Evolutionary conservation across 1,284 basidiomycete genomes (phyloP).

Genomic region (Malassezia obtusa): DNA sequence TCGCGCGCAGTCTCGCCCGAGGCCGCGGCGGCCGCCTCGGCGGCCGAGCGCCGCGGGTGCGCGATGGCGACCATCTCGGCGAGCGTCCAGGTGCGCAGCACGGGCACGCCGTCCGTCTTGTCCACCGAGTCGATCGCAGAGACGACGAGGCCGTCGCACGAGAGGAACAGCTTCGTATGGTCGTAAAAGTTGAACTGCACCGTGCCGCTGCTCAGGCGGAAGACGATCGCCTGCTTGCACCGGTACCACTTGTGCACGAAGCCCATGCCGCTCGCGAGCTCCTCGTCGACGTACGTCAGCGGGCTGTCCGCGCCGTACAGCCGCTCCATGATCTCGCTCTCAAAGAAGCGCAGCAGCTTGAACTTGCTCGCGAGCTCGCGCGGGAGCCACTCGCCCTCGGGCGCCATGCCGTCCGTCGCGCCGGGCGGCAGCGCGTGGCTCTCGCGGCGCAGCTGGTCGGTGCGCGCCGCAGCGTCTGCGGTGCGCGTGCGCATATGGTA

Average conservation of each 20-base stretch:
- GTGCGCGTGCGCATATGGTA: constrained; percentile 21
- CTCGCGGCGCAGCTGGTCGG: constrained; percentile 31
- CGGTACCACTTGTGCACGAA: constrained; percentile 91
- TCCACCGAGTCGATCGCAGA: constrained; percentile 59
- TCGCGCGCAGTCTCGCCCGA: not conserved
- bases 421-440: constrained; percentile 21
- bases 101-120: constrained; percentile 64
- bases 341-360: constrained; percentile 40
- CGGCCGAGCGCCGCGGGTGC: constrained; percentile 42
- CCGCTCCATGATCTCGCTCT: constrained; percentile 43
- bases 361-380: constrained; percentile 29
- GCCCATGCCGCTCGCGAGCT: constrained; percentile 69
- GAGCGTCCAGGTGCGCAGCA: constrained; percentile 65
- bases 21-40: constrained; percentile 20
- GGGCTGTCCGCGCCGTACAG: constrained; percentile 56
- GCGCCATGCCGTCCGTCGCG: not conserved
- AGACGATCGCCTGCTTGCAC: constrained; percentile 92
- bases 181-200: constrained; percentile 99
- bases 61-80: constrained; percentile 62
- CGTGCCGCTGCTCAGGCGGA: constrained; percentile 85
- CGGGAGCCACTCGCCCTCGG: constrained; percentile 16
- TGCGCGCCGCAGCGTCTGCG: constrained; percentile 1
- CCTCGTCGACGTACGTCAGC: constrained; percentile 73
- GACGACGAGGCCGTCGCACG: constrained; percentile 64
- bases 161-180: constrained; percentile 86